A percentile compares a stretch with the other conserved stretches of the same genome.
Evolutionary conservation across 2,329 filamentous ascomycete genomes (phyloP).

Genomic region (Monilinia laxa): DNA sequence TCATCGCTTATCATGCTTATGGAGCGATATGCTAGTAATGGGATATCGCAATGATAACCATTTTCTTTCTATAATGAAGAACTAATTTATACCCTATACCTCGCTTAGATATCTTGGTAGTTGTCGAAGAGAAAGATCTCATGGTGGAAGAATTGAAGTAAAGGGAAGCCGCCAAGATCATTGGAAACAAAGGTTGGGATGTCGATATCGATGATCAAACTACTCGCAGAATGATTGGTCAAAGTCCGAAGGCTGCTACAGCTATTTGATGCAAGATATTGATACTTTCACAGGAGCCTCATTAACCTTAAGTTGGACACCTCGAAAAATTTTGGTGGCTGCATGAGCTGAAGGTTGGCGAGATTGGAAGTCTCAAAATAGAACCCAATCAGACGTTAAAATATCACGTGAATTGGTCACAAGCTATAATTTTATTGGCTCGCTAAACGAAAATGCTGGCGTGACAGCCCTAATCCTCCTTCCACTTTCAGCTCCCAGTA

Average conservation of each 20-base stretch:
- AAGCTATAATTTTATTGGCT: neutral
- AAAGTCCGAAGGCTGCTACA: neutral
- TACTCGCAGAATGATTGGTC: slow-evolving; percentile 11
- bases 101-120: neutral
- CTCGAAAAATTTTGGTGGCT: slow-evolving; percentile 12
- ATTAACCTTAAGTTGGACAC: neutral
- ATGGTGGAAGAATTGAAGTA: neutral
- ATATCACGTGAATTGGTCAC: neutral
- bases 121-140: neutral
- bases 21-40: no score
- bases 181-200: neutral
- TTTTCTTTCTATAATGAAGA: no score
- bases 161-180: neutral
- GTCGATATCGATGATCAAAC: neutral
- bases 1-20: no score
- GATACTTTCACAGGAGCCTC: neutral
- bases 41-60: no score
- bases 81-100: neutral
- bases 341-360: slow-evolving; percentile 20
- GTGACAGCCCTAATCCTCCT: no score
- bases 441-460: neutral
- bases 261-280: neutral
- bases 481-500: neutral
- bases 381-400: neutral
- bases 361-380: slow-evolving; percentile 19